Percentiles rank a stretch among this genome's conserved stretches.
phyloP scores from a whole-genome alignment of 2,329 filamentous ascomycete genomes.

The Diaporthe australafricana region DNA sequence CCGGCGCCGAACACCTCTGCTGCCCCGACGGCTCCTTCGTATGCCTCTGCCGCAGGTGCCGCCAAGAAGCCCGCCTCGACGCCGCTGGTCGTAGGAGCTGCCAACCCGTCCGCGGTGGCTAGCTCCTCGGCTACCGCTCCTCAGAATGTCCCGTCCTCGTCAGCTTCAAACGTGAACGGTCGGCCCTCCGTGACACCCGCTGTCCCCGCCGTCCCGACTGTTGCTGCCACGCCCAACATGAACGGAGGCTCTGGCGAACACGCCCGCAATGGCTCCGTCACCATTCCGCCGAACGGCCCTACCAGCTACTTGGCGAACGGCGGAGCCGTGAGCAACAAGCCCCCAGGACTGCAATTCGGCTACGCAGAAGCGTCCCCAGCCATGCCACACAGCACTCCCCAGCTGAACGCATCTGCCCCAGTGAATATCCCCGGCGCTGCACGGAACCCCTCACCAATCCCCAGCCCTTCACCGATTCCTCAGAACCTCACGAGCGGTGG shows the following conservation, averaged over 20 bases:
- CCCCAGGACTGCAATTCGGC: constrained; percentile 79
- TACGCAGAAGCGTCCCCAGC: constrained; percentile 75
- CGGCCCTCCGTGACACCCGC: constrained; percentile 78
- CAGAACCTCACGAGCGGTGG: constrained; percentile 87
- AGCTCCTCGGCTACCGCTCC: constrained; percentile 64
- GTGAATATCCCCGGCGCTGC: constrained; percentile 75
- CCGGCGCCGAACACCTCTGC: constrained; percentile 69
- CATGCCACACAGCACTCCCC: constrained; percentile 75
- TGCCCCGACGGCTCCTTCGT: constrained; percentile 67
- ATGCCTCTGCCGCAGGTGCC: constrained; percentile 75
- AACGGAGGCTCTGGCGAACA: constrained; percentile 82
- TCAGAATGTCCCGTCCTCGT: constrained; percentile 73
- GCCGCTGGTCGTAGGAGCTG: constrained; percentile 71
- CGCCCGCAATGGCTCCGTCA: constrained; percentile 87
- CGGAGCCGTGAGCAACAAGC: constrained; percentile 68
- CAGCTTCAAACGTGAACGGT: constrained; percentile 87
- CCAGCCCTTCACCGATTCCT: constrained; percentile 93
- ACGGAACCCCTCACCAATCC: constrained; percentile 83
- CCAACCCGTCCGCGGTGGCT: constrained; percentile 66
- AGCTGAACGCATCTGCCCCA: constrained; percentile 64
- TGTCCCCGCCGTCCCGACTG: constrained; percentile 71
- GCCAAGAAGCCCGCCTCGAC: constrained; percentile 72
- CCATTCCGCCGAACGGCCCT: constrained; percentile 86
- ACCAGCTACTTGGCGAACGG: constrained; percentile 83
- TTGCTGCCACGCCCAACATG: constrained; percentile 70